Evolutionary conservation across 73 alveolate genomes (phyloP), one percentile per base, ranked within the genome.

Genomic region (Breviolum minutum): DNA sequence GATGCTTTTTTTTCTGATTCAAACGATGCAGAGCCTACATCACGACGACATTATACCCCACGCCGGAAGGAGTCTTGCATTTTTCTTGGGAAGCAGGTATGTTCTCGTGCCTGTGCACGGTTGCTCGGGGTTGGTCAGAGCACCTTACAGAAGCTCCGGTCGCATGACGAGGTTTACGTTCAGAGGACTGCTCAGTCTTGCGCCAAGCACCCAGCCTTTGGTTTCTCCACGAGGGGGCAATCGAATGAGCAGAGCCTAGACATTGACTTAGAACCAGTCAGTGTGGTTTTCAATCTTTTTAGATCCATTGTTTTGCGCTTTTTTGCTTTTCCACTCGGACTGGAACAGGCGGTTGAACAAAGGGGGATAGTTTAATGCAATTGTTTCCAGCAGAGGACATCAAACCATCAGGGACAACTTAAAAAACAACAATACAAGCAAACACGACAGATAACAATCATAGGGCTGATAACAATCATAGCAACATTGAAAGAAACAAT

Each of bases 131-230:
- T 81, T 27, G 91, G 91, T 12, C 91, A 81, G 91, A 81, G 6
- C 10, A 40, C 70, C 7, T 40, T 81, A 32, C 71, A 81, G 40
- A 30, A 17, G 9, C 70, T 81, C 32, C 91, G 91, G n/a, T 5
- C 9, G 10, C 73, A 71, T 17, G 20, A 48, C 73, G 48, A 5
- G 71, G 32, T 19, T 13, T 32, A 54, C 27, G 8, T 9, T 17
- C 70, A 8, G 91, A 81, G 22, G 6, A 6, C 24, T 7, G 66
- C 70, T 19, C 29, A 5, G 9, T 8, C 91, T n/a, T 60, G 11
- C 48, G 20, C 66, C 40, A 81, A 81, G 91, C 91, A 81, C 71
- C 91, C 91, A 13, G 7, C 29, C 29, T 20, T 81, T 19, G 91
- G 91, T 11, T 12, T 81, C 71, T 32, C 71, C 17, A 6, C 48